phyloP scores from a whole-genome alignment of 2,329 filamentous ascomycete species.

The Fusarium xyrophilum region DNA sequence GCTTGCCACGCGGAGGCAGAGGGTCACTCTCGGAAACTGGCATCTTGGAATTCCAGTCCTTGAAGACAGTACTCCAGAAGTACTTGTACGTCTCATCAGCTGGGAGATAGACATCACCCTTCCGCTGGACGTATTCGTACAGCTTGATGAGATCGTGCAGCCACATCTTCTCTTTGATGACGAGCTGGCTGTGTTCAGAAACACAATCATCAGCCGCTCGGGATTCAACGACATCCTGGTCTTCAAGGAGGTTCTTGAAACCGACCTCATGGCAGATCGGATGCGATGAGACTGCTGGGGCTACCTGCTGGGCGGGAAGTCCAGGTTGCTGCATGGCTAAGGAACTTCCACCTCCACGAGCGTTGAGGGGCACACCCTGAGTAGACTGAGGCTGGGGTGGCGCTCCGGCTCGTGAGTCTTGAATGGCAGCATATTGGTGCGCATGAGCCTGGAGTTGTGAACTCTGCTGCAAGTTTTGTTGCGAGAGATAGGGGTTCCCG shows the following conservation, averaged over 20 bases:
- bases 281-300: background rate
- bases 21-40: background rate
- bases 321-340: background rate
- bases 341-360: background rate
- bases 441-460: background rate
- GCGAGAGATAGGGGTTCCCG: background rate
- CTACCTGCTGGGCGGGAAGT: background rate
- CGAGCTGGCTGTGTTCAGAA: background rate
- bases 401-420: background rate
- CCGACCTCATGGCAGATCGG: background rate
- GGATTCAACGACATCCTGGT: background rate
- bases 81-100: background rate
- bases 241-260: background rate
- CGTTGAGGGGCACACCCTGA: background rate
- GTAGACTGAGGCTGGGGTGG: background rate
- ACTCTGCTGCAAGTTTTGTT: background rate
- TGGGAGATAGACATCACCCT: background rate
- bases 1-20: background rate
- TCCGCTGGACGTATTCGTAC: background rate
- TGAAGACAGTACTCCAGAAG: background rate
- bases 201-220: background rate
- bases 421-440: background rate
- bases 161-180: constrained; percentile 8
- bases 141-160: background rate
- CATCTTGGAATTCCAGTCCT: background rate